Evolutionary conservation across 2,329 filamentous ascomycete species (phyloP).

Genomic region (Chaetomiaceae sp.): DNA sequence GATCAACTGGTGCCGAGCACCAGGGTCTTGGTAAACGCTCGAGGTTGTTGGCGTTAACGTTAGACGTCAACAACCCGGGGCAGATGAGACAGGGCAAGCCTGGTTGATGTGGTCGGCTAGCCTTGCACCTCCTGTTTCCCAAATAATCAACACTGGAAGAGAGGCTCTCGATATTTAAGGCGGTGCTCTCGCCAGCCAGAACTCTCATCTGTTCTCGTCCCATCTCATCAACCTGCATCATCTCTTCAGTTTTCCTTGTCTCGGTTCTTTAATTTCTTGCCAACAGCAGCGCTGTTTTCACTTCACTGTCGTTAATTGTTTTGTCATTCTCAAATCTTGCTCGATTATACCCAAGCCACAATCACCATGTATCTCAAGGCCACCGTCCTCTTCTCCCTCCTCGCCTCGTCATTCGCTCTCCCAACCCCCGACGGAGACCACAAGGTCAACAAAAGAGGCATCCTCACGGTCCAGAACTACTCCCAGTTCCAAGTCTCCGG

Average conservation of each 20-base stretch:
- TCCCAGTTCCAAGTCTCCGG: conserved; percentile 45
- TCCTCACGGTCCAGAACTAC: conserved; percentile 31
- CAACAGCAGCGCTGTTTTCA: conserved; percentile 21
- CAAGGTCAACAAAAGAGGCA: conserved; percentile 27
- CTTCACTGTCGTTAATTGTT: conserved; percentile 4
- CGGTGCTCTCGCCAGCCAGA: background rate
- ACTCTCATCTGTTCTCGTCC: background rate
- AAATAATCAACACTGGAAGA: background rate
- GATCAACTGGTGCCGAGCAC: background rate
- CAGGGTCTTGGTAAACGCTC: background rate
- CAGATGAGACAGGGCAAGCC: background rate
- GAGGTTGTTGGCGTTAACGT: background rate
- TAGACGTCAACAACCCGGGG: background rate
- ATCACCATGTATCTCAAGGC: conserved; percentile 37
- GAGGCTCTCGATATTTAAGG: background rate
- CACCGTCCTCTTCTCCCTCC: conserved; percentile 34
- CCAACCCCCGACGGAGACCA: conserved; percentile 23
- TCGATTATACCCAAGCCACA: too few species aligned
- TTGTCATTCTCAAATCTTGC: too few species aligned
- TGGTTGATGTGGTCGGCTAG: background rate
- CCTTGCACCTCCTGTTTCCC: background rate
- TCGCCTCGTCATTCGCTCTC: conserved; percentile 33
- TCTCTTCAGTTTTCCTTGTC: conserved; percentile 6
- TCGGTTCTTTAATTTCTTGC: conserved; percentile 3
- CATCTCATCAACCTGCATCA: background rate